These are phyloP conservation scores for Populus hybrid DNA, from an alignment of 441 rosid genomes.

Conservation along the genomic window DNA sequence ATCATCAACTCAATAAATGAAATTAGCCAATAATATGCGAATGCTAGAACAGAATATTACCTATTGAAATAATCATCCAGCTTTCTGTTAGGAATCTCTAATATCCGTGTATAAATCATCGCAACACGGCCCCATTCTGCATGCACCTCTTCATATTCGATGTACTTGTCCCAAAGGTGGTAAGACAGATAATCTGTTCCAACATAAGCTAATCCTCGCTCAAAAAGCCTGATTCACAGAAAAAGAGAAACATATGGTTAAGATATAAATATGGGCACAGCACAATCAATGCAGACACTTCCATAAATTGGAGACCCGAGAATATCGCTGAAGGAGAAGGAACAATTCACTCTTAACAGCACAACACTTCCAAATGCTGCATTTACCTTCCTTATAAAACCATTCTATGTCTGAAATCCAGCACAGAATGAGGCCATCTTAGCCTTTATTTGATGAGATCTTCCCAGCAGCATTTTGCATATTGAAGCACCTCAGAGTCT, in stretches of 20 bases:
- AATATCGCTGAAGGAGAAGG: slow-evolving; percentile 46
- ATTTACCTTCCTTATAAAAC: slow-evolving; percentile 89
- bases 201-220: slow-evolving; percentile 69
- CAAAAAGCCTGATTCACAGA: slow-evolving; percentile 56
- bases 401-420: slow-evolving; percentile 77
- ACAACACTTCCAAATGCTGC: slow-evolving; percentile 71
- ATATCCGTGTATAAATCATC: slow-evolving; percentile 53
- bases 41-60: slow-evolving; percentile 28
- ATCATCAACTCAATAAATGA: no score
- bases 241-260: slow-evolving; percentile 6
- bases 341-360: slow-evolving; percentile 73
- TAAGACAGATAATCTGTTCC: slow-evolving; percentile 79
- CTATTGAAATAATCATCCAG: slow-evolving; percentile 60
- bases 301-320: slow-evolving; percentile 22
- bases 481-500: slow-evolving; percentile 71
- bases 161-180: slow-evolving; percentile 74
- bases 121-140: slow-evolving; percentile 75
- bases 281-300: slow-evolving; percentile 27
- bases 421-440: slow-evolving; percentile 85
- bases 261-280: not conserved
- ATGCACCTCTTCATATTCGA: slow-evolving; percentile 58
- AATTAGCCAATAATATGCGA: no score
- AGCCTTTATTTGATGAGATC: slow-evolving; percentile 80
- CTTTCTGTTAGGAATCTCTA: slow-evolving; percentile 77
- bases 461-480: slow-evolving; percentile 93